Evolutionary conservation across 768 basidiomycete genomes (phyloP).

Genomic region (Leccinum variicolor): DNA sequence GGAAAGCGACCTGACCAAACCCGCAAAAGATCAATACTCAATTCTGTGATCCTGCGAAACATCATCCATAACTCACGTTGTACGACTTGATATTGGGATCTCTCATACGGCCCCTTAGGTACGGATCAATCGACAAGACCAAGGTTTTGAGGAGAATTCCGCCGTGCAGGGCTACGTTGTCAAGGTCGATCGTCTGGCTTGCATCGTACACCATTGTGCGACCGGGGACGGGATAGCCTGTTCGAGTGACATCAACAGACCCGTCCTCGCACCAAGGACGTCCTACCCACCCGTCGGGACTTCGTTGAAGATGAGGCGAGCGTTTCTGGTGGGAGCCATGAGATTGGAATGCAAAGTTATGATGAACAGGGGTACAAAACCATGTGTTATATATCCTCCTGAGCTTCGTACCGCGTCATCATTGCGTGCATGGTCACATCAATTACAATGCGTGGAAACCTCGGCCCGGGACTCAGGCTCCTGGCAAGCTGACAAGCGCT

Average conservation of each 20-base stretch:
- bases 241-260: background rate
- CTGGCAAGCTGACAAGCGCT: too few species aligned
- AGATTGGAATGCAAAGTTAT: background rate
- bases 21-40: background rate
- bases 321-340: constrained; percentile 28
- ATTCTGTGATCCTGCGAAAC: background rate
- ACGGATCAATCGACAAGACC: constrained; percentile 46
- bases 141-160: constrained; percentile 51
- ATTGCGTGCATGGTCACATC: too few species aligned
- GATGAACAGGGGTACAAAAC: background rate
- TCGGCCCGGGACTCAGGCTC: too few species aligned
- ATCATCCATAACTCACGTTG: constrained; percentile 1
- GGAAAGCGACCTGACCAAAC: constrained; percentile 1
- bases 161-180: constrained; percentile 40
- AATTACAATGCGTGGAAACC: too few species aligned
- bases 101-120: constrained; percentile 42
- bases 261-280: background rate
- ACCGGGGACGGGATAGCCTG: constrained; percentile 39
- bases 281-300: constrained; percentile 24
- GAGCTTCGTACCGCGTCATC: background rate
- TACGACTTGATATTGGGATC: constrained; percentile 9
- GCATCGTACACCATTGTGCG: constrained; percentile 47
- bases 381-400: background rate
- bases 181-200: constrained; percentile 46
- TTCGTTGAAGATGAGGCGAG: constrained; percentile 36